Evolutionary conservation across 2,329 filamentous ascomycete species (phyloP).

Genomic region (Pseudodiploospora longispora): DNA sequence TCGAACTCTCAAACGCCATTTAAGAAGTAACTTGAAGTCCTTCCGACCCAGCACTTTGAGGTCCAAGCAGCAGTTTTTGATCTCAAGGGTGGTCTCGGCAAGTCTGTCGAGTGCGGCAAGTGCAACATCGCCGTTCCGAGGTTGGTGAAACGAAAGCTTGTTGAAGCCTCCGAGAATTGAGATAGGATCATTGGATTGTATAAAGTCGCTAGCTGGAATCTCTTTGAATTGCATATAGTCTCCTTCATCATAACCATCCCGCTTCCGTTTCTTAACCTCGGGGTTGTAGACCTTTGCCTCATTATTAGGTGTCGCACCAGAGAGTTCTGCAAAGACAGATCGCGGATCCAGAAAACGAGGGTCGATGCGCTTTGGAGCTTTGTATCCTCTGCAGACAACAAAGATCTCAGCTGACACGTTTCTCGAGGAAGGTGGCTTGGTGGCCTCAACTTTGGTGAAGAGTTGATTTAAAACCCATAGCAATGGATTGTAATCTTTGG

Average conservation of each 20-base stretch:
- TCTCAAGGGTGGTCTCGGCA: slow-evolving; percentile 77
- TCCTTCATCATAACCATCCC: slow-evolving; percentile 95
- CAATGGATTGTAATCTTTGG: slow-evolving; percentile 91
- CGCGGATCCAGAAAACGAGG: slow-evolving; percentile 85
- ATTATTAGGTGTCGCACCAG: slow-evolving; percentile 80
- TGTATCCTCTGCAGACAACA: slow-evolving; percentile 91
- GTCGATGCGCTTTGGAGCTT: slow-evolving; percentile 88
- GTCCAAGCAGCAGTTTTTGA: slow-evolving; percentile 70
- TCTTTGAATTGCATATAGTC: slow-evolving; percentile 92
- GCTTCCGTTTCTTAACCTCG: slow-evolving; percentile 92
- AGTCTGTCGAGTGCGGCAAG: slow-evolving; percentile 79
- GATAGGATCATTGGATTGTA: slow-evolving; percentile 88
- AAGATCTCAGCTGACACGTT: slow-evolving; percentile 98
- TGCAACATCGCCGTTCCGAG: slow-evolving; percentile 75
- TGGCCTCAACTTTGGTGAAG: slow-evolving; percentile 91
- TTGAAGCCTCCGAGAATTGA: slow-evolving; percentile 83
- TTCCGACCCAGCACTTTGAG: slow-evolving; percentile 86
- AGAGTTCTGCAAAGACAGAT: slow-evolving; percentile 87
- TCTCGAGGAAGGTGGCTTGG: slow-evolving; percentile 89
- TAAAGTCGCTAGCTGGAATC: slow-evolving; percentile 80
- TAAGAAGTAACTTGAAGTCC: slow-evolving; percentile 83
- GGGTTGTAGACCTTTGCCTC: slow-evolving; percentile 98
- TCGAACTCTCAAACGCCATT: slow-evolving; percentile 82
- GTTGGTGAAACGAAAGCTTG: slow-evolving; percentile 72
- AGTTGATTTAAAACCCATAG: slow-evolving; percentile 98